Conservation (phyloP, 306 rosid genomes). For the Cucumis hystrix region DNA sequence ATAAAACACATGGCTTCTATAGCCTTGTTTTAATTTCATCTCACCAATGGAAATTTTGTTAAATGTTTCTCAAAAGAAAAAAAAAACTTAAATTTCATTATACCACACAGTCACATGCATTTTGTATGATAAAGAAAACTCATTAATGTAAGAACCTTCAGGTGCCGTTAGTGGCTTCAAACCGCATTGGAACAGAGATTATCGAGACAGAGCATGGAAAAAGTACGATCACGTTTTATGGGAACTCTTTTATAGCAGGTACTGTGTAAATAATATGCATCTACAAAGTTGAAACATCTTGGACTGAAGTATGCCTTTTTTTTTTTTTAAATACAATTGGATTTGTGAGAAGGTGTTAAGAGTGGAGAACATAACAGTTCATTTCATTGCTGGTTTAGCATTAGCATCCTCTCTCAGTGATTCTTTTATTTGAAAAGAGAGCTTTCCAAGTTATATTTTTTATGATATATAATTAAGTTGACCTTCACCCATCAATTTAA, state of each 20-base stretch:
- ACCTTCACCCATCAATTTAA: no score
- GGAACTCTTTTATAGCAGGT: conserved; percentile 96
- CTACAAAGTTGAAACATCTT: background rate
- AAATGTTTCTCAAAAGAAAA: no score
- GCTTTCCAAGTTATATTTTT: no score
- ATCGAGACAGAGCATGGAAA: conserved; percentile 82
- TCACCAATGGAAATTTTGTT: no score
- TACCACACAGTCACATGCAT: background rate
- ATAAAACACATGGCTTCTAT: no score
- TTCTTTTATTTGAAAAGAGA: no score
- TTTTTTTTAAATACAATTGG: background rate
- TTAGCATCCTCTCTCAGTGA: no score
- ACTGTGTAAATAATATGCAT: background rate
- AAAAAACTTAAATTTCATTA: background rate
- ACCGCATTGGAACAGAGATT: conserved; percentile 76
- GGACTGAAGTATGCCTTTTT: background rate
- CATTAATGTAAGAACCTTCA: conserved; percentile 13
- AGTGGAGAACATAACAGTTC: no score
- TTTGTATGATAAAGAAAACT: background rate
- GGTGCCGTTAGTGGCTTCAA: conserved; percentile 94
- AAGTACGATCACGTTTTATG: conserved; percentile 68
- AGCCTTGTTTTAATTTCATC: no score
- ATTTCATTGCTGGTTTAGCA: no score
- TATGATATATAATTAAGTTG: no score
- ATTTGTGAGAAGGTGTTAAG: background rate